Evolutionary conservation across 768 basidiomycete species (phyloP).

Genomic region (Termitomyces sp.): DNA sequence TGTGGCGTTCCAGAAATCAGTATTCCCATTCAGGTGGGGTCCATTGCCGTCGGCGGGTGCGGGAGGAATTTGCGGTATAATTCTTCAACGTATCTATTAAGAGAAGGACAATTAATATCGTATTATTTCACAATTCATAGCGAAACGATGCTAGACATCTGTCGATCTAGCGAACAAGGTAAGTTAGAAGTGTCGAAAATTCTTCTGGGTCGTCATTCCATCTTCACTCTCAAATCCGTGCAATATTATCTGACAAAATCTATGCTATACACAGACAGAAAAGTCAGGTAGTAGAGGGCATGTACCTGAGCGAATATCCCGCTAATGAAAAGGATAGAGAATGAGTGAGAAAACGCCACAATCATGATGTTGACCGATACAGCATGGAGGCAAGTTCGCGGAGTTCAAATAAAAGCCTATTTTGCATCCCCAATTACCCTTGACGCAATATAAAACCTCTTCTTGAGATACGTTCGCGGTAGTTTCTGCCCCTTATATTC

Average conservation of each 20-base stretch:
- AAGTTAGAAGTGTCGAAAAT: neutral
- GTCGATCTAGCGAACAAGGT: neutral
- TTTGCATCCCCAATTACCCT: neutral
- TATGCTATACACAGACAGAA: neutral
- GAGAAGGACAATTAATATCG: neutral
- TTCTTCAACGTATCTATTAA: neutral
- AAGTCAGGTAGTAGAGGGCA: neutral
- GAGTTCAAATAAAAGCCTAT: conserved; percentile 1
- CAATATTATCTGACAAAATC: neutral
- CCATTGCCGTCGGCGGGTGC: neutral
- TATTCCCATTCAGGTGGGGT: neutral
- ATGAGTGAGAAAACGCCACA: conserved; percentile 1
- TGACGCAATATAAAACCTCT: neutral
- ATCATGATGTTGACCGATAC: neutral
- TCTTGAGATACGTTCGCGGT: conserved; percentile 1
- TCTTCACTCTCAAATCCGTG: neutral
- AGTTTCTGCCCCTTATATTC: neutral
- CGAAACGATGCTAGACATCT: neutral
- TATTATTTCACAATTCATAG: neutral
- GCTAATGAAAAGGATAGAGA: neutral
- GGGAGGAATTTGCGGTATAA: neutral
- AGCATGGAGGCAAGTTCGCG: neutral
- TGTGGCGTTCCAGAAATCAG: conserved; percentile 2
- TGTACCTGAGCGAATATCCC: neutral
- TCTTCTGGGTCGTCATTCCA: neutral